Evolutionary conservation across 2,329 filamentous ascomycete species (phyloP).

Genomic region (Orbilia brochopaga): DNA sequence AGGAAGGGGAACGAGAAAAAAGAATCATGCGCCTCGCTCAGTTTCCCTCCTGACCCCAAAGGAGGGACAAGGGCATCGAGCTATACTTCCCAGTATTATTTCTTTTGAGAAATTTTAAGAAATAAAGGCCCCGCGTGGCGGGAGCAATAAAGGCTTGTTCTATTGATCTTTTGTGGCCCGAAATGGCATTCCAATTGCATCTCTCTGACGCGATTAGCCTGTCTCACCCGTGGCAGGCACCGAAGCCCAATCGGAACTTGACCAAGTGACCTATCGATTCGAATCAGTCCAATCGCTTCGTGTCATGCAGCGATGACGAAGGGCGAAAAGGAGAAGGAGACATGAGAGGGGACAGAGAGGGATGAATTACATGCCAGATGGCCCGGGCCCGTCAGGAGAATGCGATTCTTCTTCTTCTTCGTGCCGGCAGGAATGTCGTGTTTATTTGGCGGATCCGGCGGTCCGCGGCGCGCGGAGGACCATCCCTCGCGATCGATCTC

Average conservation of each 20-base stretch:
- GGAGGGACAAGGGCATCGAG: no score
- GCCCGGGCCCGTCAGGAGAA: not conserved
- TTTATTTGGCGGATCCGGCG: not conserved
- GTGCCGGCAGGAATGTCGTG: not conserved
- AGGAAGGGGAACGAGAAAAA: not conserved
- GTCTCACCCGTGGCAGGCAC: not conserved
- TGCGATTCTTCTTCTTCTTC: not conserved
- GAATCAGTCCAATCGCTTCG: conserved; percentile 1
- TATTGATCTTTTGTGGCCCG: conserved; percentile 27
- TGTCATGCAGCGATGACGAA: not conserved
- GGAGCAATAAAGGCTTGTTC: not conserved
- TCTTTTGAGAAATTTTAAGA: no score
- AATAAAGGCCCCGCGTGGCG: conserved; percentile 16
- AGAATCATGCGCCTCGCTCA: no score
- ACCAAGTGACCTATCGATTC: not conserved
- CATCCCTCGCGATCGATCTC: not conserved
- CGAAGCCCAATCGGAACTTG: not conserved
- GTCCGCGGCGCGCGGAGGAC: conserved; percentile 9
- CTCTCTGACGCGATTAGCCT: conserved; percentile 6
- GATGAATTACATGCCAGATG: not conserved
- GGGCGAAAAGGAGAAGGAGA: not conserved
- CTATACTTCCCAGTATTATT: not conserved
- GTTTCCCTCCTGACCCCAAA: no score
- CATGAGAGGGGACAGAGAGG: not conserved
- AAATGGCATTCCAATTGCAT: conserved; percentile 48